Conservation (phyloP, 805 yeast species). For the Monosporozyma yasuniensis region DNA sequence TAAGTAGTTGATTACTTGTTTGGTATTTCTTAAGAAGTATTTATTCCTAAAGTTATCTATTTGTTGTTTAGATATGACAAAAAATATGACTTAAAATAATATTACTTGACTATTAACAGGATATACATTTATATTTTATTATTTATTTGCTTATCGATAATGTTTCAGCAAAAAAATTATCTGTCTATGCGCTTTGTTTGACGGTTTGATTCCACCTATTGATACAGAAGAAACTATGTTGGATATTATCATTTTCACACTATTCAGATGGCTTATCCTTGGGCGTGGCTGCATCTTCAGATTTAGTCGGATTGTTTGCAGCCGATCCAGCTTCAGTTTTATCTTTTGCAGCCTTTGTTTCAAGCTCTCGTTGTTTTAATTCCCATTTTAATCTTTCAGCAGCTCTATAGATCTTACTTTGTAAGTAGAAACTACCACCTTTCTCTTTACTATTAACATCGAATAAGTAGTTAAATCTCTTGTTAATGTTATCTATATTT, state of each 20-base stretch:
- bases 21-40: too few species aligned
- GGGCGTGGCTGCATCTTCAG: neutral
- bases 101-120: neutral
- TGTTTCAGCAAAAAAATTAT: neutral
- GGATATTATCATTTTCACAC: neutral
- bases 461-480: slow-evolving; percentile 72
- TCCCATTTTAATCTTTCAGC: slow-evolving; percentile 85
- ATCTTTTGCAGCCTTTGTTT: slow-evolving; percentile 7
- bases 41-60: too few species aligned
- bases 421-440: slow-evolving; percentile 92
- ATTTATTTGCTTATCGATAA: neutral
- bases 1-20: too few species aligned
- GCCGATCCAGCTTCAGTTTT: neutral
- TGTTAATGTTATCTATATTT: slow-evolving; percentile 49
- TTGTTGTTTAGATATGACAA: too few species aligned
- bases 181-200: neutral
- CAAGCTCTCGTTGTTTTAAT: slow-evolving; percentile 29
- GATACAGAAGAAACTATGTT: neutral
- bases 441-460: slow-evolving; percentile 86
- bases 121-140: neutral
- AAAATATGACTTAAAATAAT: neutral
- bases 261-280: neutral
- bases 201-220: neutral
- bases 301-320: neutral
- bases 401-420: slow-evolving; percentile 88